These are phyloP conservation scores for Ramalina intermedia DNA, from an alignment of 495 filamentous ascomycete species.

Conservation along the genomic window DNA sequence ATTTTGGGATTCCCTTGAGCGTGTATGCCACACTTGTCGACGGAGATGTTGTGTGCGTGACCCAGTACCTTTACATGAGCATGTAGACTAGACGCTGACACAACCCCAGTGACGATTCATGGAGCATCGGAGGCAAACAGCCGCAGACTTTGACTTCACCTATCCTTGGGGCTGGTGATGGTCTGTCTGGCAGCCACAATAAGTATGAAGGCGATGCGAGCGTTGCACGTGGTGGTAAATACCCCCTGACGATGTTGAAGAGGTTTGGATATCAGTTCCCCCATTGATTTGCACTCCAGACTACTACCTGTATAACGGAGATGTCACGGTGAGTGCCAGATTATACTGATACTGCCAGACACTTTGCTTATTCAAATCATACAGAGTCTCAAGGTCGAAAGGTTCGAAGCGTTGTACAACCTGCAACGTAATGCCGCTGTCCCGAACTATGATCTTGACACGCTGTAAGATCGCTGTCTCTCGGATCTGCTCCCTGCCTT, in stretches of 20 bases:
- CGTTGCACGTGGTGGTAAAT: slow-evolving; percentile 1
- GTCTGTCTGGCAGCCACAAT: slow-evolving; percentile 17
- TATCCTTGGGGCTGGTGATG: slow-evolving; percentile 10
- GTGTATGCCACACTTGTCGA: slow-evolving; percentile 14
- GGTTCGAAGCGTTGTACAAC: slow-evolving; percentile 7
- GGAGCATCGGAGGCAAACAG: slow-evolving; percentile 15
- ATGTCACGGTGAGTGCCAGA: neutral
- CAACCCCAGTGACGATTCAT: slow-evolving; percentile 9
- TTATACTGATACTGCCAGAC: neutral
- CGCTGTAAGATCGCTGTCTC: neutral
- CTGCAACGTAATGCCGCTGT: slow-evolving; percentile 2
- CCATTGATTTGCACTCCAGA: neutral
- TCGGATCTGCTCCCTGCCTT: neutral
- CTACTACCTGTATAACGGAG: slow-evolving; percentile 8
- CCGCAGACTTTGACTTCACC: slow-evolving; percentile 7
- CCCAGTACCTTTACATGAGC: neutral
- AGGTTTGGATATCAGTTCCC: too few species aligned
- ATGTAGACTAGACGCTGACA: neutral
- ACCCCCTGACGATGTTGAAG: neutral
- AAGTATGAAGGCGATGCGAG: slow-evolving; percentile 16
- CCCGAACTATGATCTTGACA: slow-evolving; percentile 6
- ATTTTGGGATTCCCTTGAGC: slow-evolving; percentile 4
- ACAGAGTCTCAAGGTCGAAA: slow-evolving; percentile 1
- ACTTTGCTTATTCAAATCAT: neutral
- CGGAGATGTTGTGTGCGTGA: slow-evolving; percentile 11